A percentile compares a stretch with the other conserved stretches of the same genome.
Conservation (phyloP, 306 rosid genomes). For the Dalbergia oliveri region DNA sequence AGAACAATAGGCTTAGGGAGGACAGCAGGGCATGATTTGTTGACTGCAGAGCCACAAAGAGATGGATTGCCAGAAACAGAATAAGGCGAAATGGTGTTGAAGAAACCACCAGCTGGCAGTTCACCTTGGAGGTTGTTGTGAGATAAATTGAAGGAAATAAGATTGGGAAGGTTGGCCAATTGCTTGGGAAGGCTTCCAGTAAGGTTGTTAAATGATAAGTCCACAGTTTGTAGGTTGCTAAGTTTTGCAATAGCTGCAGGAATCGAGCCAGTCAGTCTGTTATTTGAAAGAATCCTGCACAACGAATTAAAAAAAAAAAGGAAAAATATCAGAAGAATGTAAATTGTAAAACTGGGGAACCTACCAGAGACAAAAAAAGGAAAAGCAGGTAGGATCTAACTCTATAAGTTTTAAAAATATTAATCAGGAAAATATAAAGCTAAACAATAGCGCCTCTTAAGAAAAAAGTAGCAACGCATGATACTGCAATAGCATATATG, state of each 20-base stretch:
- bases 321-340: not conserved
- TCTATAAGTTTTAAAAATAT: conserved; percentile 21
- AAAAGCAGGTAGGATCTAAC: not conserved
- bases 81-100: conserved; percentile 87
- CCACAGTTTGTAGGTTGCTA: conserved; percentile 72
- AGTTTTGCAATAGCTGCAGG: conserved; percentile 84
- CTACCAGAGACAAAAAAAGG: conserved; percentile 28
- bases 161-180: conserved; percentile 87
- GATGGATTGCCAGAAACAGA: conserved; percentile 85
- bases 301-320: conserved; percentile 33
- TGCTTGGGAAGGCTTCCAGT: conserved; percentile 87
- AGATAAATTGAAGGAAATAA: conserved; percentile 82
- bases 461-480: conserved; percentile 35
- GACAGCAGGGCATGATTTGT: conserved; percentile 82
- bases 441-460: not conserved
- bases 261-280: conserved; percentile 70
- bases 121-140: conserved; percentile 95
- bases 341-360: conserved; percentile 2
- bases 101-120: conserved; percentile 88
- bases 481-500: conserved; percentile 13
- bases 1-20: conserved; percentile 98
- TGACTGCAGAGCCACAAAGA: conserved; percentile 88
- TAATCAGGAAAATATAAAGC: not conserved
- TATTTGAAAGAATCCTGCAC: conserved; percentile 75
- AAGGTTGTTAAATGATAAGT: conserved; percentile 79